Conservation (phyloP, 148 eudicot species). For the Spergularia marina region DNA sequence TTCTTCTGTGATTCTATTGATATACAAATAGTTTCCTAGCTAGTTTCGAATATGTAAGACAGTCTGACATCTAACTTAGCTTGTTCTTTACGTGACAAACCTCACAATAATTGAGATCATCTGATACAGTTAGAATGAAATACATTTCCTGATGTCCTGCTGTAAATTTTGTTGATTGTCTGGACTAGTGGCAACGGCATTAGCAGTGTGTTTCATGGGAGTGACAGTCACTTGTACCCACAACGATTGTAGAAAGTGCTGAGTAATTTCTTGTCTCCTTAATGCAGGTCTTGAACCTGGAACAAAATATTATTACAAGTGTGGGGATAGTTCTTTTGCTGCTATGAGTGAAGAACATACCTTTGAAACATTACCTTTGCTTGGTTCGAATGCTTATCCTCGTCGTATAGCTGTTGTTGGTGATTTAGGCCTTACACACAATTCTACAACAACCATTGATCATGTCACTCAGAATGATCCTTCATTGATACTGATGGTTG, state of each 20-base stretch:
- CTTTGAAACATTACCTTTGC: constrained; percentile 60
- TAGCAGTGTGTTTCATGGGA: too few relatives aligned
- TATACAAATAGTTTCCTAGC: too few relatives aligned
- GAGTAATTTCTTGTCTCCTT: neutral
- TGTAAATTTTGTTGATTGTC: neutral
- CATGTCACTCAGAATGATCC: constrained; percentile 78
- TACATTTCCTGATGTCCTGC: neutral
- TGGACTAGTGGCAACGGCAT: too few relatives aligned
- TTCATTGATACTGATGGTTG: constrained; percentile 70
- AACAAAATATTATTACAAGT: constrained; percentile 71
- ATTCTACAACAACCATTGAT: constrained; percentile 77
- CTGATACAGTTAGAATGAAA: too few relatives aligned
- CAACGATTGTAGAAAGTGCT: neutral
- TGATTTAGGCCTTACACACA: constrained; percentile 85
- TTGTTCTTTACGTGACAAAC: too few relatives aligned
- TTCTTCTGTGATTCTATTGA: too few relatives aligned
- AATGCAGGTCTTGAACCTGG: constrained; percentile 77
- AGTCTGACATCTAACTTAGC: too few relatives aligned
- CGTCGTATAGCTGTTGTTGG: constrained; percentile 72
- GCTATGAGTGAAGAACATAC: constrained; percentile 71
- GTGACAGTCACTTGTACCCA: too few relatives aligned
- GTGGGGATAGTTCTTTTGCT: constrained; percentile 72
- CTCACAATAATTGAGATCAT: too few relatives aligned
- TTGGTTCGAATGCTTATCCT: constrained; percentile 62
- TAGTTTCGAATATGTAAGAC: too few relatives aligned